Conservation (phyloP, 495 filamentous ascomycete genomes). For the Daldinia vernicosa region DNA sequence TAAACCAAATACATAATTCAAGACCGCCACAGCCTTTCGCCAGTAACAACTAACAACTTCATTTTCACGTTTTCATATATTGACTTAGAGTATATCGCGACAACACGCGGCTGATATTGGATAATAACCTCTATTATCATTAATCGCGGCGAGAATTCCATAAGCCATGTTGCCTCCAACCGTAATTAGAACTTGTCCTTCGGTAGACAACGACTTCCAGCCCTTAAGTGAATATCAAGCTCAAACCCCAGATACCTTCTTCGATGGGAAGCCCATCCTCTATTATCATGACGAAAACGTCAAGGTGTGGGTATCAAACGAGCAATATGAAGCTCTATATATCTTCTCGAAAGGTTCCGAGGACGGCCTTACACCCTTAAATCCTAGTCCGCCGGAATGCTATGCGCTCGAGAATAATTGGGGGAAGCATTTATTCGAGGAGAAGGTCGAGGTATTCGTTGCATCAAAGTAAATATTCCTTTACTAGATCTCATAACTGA, state of each 20-base stretch:
- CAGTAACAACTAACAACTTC: background rate
- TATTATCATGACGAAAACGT: slow-evolving; percentile 73
- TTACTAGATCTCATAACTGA: background rate
- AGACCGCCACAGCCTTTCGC: background rate
- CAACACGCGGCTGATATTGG: background rate
- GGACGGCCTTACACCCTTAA: slow-evolving; percentile 38
- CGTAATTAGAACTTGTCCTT: slow-evolving; percentile 53
- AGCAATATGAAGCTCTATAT: slow-evolving; percentile 56
- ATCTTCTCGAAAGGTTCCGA: slow-evolving; percentile 55
- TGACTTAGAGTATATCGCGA: background rate
- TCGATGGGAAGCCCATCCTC: slow-evolving; percentile 78
- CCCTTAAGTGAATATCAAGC: slow-evolving; percentile 81
- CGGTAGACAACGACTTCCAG: slow-evolving; percentile 65
- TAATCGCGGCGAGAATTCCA: background rate
- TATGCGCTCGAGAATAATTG: slow-evolving; percentile 46
- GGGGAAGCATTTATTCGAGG: slow-evolving; percentile 50
- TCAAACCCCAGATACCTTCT: slow-evolving; percentile 85
- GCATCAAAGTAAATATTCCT: slow-evolving; percentile 71
- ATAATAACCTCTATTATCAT: background rate
- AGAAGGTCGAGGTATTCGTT: slow-evolving; percentile 76
- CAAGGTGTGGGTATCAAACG: slow-evolving; percentile 63
- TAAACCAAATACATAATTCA: slow-evolving; percentile 3
- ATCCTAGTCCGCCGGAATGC: slow-evolving; percentile 47
- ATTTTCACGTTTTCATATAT: background rate
- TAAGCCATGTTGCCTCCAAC: slow-evolving; percentile 50